These are phyloP conservation scores for Cardiospermum halicacabum DNA, from an alignment of 345 rosid genomes.

Conservation along the genomic window DNA sequence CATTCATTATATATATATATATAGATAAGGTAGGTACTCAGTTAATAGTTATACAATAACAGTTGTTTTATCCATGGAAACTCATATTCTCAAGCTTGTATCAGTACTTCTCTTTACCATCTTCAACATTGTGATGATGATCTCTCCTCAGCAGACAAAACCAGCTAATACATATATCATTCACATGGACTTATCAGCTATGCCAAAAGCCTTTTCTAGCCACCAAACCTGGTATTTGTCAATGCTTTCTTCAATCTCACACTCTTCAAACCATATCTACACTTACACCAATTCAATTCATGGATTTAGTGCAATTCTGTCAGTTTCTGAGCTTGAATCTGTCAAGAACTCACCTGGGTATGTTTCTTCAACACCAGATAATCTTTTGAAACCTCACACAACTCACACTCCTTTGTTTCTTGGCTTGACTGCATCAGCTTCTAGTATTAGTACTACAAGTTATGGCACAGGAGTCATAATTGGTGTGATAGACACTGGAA, in stretches of 20 bases:
- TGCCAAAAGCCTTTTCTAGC: slow-evolving; percentile 24
- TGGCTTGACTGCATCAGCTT: slow-evolving; percentile 25
- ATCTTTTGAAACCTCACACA: slow-evolving; percentile 30
- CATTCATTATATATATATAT: too few relatives aligned
- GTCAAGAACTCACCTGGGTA: slow-evolving; percentile 23
- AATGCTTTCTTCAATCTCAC: slow-evolving; percentile 20
- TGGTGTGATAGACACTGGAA: slow-evolving; percentile 43
- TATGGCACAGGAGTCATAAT: slow-evolving; percentile 34
- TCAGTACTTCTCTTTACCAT: slow-evolving; percentile 7
- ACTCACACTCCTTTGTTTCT: slow-evolving; percentile 37
- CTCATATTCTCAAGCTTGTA: slow-evolving; percentile 1
- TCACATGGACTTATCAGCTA: slow-evolving; percentile 31
- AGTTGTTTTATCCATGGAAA: slow-evolving; percentile 22
- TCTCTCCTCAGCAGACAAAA: slow-evolving; percentile 7
- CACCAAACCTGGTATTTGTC: slow-evolving; percentile 33
- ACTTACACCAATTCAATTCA: slow-evolving; percentile 16
- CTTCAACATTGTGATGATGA: too few relatives aligned
- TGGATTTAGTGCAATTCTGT: slow-evolving; percentile 24
- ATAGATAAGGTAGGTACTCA: not conserved
- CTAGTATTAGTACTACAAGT: slow-evolving; percentile 26
- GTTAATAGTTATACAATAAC: not conserved
- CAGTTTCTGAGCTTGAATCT: slow-evolving; percentile 22
- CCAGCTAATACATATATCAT: slow-evolving; percentile 24
- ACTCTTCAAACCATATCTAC: slow-evolving; percentile 20
- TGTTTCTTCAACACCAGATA: slow-evolving; percentile 24